Evolutionary conservation across 148 eudicot species (phyloP), one percentile per base, ranked within the genome.

Genomic region (Pouteria glomerata): DNA sequence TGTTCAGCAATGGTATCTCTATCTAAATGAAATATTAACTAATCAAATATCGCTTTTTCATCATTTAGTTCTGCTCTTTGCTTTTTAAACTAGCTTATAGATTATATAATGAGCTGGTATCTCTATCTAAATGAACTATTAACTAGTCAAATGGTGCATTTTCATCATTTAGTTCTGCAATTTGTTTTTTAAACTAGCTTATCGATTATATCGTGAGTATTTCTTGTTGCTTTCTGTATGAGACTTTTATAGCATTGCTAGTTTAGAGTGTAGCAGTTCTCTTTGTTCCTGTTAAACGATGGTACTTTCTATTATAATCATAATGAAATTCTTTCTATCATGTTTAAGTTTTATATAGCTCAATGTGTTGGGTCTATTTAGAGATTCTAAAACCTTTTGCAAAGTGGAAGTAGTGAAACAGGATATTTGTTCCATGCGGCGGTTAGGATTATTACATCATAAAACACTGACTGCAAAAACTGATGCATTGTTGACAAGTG

Each of bases 281-380:
- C 24, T 47, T 48, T n/a, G 29, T 39, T 30, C 16, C 15, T 44
- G 21, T 41, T 64, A 7, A 24, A 14, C 45, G 52, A 30, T 41
- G 55, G 24, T 27, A 44, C 34, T 45, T 64, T 65, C 24, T 3
- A 8, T 45, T 42, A 11, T 45, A 14, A 27, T 29, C 34, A 27
- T 29, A 23, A 18, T 16, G 1, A 14, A 24, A 26, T 0, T 7
- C 69, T 15, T 65, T 44, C 16, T 64, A 45, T 27, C 4, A 13
- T 11, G 23, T 23, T 23, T 10, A 45, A 66, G 41, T 16, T 31
- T 47, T 48, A 39, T 10, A 8, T 66, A 2, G 39, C 26, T 31
- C 57, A 48, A 30, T 47, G 53, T 16, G 29, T 48, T 48, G 70
- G 70, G 41, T 66, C 70, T 57, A 47, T 66, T 47, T 42, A 2